These are phyloP conservation scores for Tremellales sp. DNA, from an alignment of 1,284 basidiomycete genomes.

Conservation along the genomic window DNA sequence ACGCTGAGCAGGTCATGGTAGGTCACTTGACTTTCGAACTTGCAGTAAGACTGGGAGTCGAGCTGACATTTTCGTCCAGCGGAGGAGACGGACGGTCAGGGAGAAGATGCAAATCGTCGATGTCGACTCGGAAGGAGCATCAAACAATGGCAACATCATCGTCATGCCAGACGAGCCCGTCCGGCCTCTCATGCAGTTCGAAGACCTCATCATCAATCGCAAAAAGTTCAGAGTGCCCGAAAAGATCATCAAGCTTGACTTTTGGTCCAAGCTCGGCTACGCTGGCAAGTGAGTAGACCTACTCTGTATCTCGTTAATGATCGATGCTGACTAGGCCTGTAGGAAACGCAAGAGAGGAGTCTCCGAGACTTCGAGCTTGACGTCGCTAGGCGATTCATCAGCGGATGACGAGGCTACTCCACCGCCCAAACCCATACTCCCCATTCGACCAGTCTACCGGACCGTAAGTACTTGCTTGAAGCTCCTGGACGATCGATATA, in stretches of 20 bases:
- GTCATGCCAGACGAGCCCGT: constrained; percentile 61
- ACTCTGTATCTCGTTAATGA: neutral
- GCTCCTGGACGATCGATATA: too few relatives aligned
- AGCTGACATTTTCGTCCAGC: too few relatives aligned
- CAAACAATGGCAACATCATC: constrained; percentile 90
- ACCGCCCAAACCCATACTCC: too few relatives aligned
- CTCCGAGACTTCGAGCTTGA: neutral
- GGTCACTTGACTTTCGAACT: constrained; percentile 3
- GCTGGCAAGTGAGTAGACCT: constrained; percentile 4
- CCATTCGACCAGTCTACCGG: neutral
- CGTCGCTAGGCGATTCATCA: neutral
- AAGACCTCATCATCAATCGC: constrained; percentile 53
- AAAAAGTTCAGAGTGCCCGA: constrained; percentile 92
- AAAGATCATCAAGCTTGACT: constrained; percentile 83
- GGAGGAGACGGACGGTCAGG: constrained; percentile 70
- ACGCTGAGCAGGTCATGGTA: constrained; percentile 69
- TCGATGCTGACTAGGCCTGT: neutral
- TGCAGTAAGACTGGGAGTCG: neutral
- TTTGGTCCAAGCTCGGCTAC: constrained; percentile 77
- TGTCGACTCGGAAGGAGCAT: constrained; percentile 63
- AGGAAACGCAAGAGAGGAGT: neutral
- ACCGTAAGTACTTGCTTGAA: neutral
- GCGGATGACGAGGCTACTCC: too few relatives aligned
- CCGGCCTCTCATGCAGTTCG: constrained; percentile 44
- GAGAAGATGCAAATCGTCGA: constrained; percentile 64